Base-by-base conservation (phyloP, 352 stramenopile species). In the Albugo candida region DNA sequence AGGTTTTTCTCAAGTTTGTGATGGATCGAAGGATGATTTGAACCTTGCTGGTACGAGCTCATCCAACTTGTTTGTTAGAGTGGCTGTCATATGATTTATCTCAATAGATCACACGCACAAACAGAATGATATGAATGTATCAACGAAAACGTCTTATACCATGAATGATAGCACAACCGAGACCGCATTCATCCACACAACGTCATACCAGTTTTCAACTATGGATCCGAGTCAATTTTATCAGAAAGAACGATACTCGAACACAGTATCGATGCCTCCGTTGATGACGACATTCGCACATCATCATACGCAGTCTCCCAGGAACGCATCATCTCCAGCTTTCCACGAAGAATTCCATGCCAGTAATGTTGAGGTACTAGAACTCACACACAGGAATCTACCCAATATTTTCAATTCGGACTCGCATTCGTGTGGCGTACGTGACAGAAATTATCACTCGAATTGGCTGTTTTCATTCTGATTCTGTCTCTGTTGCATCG, bases 1-100 rank as follows among this genome's bases (percentile, higher is more conserved):
- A 13, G 87, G 87, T 43, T 87, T 91, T 35, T 68, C 86, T 2
- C 74, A 91, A 59, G 72, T 86, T 1, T 56, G 58, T 31, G 24
- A 31, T 31, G 24, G 3, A 31, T 31, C 24, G 24, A 10, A 3
- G 8, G 8, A 31, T 31, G 3, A 31, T 8, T 10, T 31, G 24
- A 8, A 31, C 3, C 24, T 31, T 10, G 41, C 52, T 11, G 54
- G 59, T 27, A 48, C 27, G 16, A 45, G 24, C 13, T 53, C 57
- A 2, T 43, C 14, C 0, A 41, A 40, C 1, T 60, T 67, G 37
- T 46, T 38, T 13, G 56, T 67, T 12, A 65, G 64, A 46, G 58
- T 61, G n/a, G 24, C 65, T 36, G 58, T 56, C 67, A 45, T 35
- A 59, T 61, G 14, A 43, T 8, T 19, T 8, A 2, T 24, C 19